Conservation (phyloP, 768 basidiomycete species). For the Solioccasus polychromus region DNA sequence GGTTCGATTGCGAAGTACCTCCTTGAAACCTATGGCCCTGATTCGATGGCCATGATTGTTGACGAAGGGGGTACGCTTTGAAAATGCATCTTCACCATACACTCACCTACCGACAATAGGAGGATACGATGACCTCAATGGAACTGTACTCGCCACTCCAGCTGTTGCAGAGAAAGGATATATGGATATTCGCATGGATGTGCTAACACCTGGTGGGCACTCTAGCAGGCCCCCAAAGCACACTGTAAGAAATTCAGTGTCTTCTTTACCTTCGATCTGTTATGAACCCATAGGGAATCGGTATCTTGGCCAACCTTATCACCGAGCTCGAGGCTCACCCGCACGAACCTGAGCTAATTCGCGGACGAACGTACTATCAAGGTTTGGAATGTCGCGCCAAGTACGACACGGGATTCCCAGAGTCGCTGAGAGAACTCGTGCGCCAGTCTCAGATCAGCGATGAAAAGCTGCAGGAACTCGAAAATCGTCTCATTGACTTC, state of each 20-base stretch:
- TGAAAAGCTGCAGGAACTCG: constrained; percentile 16
- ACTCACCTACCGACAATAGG: constrained; percentile 15
- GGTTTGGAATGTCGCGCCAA: constrained; percentile 42
- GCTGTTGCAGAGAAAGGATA: constrained; percentile 43
- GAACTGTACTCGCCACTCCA: constrained; percentile 31
- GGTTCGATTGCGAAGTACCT: constrained; percentile 37
- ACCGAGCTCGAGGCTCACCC: constrained; percentile 48
- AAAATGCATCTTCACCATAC: not conserved
- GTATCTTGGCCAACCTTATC: constrained; percentile 48
- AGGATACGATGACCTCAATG: constrained; percentile 27
- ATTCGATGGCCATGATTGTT: constrained; percentile 51
- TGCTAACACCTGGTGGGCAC: constrained; percentile 50
- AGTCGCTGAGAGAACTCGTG: constrained; percentile 17
- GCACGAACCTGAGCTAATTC: constrained; percentile 29
- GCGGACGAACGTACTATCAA: constrained; percentile 26
- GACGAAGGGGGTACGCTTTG: constrained; percentile 52
- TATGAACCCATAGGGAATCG: constrained; percentile 37
- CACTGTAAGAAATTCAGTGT: constrained; percentile 35
- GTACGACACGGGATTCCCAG: constrained; percentile 36
- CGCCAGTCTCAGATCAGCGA: constrained; percentile 21
- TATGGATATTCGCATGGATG: constrained; percentile 40
- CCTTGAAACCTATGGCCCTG: constrained; percentile 43
- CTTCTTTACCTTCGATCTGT: not conserved
- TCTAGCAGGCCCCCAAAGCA: constrained; percentile 52
- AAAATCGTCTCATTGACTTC: constrained; percentile 17